Evolutionary conservation across 176 grass and related monocot species (phyloP).

Genomic region (Zea mays): Zm-B73-REFERENCE-NAM-5.0 NC_050096.1:217940001-217940500

Average conservation of each 20-base stretch:
- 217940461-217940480: constrained; percentile 40
- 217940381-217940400: neutral
- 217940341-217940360: neutral
- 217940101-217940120: neutral
- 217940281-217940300: neutral
- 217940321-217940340: neutral
- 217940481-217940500: constrained; percentile 26
- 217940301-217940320: neutral
- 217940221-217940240: neutral
- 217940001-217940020: neutral
- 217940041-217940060: neutral
- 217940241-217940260: constrained; percentile 34
- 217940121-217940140: neutral
- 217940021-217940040: neutral
- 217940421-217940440: neutral
- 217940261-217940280: constrained; percentile 20
- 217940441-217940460: neutral
- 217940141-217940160: neutral
- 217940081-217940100: neutral
- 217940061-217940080: neutral
- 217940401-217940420: neutral
- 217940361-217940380: neutral
- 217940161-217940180: neutral
- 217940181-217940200: neutral
- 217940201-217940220: neutral